Conservation (phyloP, 306 rosid species). For the Vicia villosa region DNA sequence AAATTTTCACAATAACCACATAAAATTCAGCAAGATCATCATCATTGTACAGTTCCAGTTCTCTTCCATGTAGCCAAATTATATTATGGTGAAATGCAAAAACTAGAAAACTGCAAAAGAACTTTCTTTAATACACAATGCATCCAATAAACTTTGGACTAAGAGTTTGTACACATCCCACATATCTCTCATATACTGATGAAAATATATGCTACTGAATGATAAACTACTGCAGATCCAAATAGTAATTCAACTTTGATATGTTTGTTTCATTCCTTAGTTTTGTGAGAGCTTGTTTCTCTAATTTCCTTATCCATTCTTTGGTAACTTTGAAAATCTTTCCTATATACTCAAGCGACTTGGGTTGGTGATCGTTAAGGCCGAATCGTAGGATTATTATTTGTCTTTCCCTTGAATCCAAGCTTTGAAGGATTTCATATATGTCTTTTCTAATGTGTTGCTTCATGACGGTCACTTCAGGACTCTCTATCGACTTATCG, state of each 20-base stretch:
- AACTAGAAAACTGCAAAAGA: constrained; percentile 2
- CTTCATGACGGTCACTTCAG: constrained; percentile 69
- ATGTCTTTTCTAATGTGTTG: constrained; percentile 67
- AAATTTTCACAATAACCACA: not conserved
- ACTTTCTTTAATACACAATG: constrained; percentile 13
- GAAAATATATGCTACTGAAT: constrained; percentile 32
- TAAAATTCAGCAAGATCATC: not conserved
- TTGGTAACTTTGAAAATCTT: constrained; percentile 59
- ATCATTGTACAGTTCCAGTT: constrained; percentile 10
- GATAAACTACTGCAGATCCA: constrained; percentile 52
- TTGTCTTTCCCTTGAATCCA: constrained; percentile 76
- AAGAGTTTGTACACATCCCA: constrained; percentile 34
- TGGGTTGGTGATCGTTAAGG: constrained; percentile 58
- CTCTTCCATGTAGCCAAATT: not conserved
- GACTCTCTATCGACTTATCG: constrained; percentile 56
- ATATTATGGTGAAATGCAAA: not conserved
- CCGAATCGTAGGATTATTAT: constrained; percentile 74
- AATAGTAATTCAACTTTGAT: constrained; percentile 55
- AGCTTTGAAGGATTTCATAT: constrained; percentile 51
- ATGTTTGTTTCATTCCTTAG: constrained; percentile 49
- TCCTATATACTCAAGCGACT: constrained; percentile 78
- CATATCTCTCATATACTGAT: constrained; percentile 7
- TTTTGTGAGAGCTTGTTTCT: constrained; percentile 68
- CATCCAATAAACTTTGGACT: constrained; percentile 27
- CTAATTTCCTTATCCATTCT: constrained; percentile 75